These are phyloP conservation scores for Ettlia oleoabundans DNA, from an alignment of 139 green algal species.

Conservation along the genomic window DNA sequence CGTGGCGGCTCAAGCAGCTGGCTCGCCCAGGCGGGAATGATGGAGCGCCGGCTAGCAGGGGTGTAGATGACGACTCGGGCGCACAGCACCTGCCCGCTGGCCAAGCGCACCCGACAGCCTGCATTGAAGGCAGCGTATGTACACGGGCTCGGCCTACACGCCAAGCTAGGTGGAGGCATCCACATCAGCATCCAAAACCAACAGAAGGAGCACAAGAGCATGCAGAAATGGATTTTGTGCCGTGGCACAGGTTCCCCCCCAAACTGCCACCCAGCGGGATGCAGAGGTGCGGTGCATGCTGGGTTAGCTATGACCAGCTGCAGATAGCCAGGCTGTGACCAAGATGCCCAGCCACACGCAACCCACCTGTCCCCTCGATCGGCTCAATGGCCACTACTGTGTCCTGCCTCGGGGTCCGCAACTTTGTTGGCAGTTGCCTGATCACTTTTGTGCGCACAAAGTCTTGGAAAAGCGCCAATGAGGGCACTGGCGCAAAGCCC, in stretches of 20 bases:
- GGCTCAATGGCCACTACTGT: not conserved
- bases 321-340: too few species aligned
- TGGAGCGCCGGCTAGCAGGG: not conserved
- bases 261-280: too few species aligned
- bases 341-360: too few species aligned
- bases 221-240: too few species aligned
- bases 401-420: not conserved
- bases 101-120: conserved; percentile 20
- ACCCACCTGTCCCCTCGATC: not conserved
- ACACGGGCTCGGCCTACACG: not conserved
- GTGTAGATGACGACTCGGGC: conserved; percentile 13
- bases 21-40: conserved; percentile 19
- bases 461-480: conserved; percentile 7
- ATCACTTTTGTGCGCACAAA: conserved; percentile 12
- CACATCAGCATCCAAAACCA: too few species aligned
- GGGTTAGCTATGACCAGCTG: too few species aligned
- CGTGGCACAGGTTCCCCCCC: too few species aligned
- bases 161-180: not conserved
- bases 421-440: not conserved
- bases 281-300: too few species aligned
- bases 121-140: not conserved
- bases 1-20: not conserved
- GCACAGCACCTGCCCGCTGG: not conserved
- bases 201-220: too few species aligned
- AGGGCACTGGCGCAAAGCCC: conserved; percentile 31